A percentile compares a stretch with the other conserved stretches of the same genome.
Conservation (phyloP, 441 rosid species). For the Populus trichocarpa region DNA sequence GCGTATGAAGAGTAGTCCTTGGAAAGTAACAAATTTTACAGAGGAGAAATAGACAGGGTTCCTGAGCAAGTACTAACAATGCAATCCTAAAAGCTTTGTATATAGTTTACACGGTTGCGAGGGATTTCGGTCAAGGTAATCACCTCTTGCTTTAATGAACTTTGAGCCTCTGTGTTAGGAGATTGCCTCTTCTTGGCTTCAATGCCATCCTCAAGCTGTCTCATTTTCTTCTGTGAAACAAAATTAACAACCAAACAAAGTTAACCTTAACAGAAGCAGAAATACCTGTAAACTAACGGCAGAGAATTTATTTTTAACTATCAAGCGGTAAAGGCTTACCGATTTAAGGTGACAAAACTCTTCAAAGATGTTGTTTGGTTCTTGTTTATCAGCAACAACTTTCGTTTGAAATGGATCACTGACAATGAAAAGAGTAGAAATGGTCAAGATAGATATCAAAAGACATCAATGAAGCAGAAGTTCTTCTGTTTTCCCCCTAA, state of each 20-base stretch:
- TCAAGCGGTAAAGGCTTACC: constrained; percentile 23
- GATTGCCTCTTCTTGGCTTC: constrained; percentile 27
- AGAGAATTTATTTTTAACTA: background rate
- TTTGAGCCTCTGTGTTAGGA: constrained; percentile 21
- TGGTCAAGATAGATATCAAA: constrained; percentile 7
- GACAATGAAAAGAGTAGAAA: constrained; percentile 20
- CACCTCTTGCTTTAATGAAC: constrained; percentile 56
- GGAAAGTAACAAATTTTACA: too few relatives aligned
- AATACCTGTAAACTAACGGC: background rate
- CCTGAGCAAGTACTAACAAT: background rate
- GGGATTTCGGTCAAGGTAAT: too few relatives aligned
- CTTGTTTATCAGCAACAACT: constrained; percentile 27
- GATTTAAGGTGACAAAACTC: constrained; percentile 23
- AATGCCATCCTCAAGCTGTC: constrained; percentile 24
- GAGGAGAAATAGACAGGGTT: too few relatives aligned
- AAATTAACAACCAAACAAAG: background rate
- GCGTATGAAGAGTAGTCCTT: too few relatives aligned
- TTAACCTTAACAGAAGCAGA: background rate
- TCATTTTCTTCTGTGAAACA: constrained; percentile 45
- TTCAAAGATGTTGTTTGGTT: constrained; percentile 24
- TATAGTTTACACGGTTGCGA: background rate
- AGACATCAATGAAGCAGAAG: background rate
- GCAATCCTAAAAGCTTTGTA: background rate
- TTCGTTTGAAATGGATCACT: constrained; percentile 38
- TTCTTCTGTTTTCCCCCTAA: background rate